phyloP scores from a whole-genome alignment of 2,329 filamentous ascomycete genomes.

The Arthrobotrys sinensis region DNA sequence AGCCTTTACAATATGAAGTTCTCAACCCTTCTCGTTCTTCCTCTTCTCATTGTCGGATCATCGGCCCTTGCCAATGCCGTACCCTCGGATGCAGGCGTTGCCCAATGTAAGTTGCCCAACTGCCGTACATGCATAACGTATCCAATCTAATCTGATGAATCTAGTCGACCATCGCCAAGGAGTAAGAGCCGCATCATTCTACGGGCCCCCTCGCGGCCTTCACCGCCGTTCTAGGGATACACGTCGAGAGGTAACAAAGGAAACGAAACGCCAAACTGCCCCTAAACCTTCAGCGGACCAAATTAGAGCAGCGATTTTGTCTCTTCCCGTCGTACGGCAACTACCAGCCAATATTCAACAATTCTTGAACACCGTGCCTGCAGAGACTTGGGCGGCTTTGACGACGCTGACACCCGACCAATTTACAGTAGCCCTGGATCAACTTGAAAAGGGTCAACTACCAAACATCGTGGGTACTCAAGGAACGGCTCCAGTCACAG shows the following conservation, averaged over 20 bases:
- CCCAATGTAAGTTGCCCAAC: slow-evolving; percentile 4
- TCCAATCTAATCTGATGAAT: slow-evolving; percentile 3
- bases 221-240: neutral
- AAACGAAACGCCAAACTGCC: slow-evolving; percentile 7
- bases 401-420: slow-evolving; percentile 10
- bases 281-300: slow-evolving; percentile 6
- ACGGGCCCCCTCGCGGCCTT: neutral
- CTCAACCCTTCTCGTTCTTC: neutral
- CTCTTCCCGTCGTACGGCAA: neutral
- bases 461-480: neutral
- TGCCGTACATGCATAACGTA: neutral
- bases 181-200: slow-evolving; percentile 15
- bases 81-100: neutral
- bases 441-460: slow-evolving; percentile 8
- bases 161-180: slow-evolving; percentile 18
- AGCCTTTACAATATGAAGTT: neutral
- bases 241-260: slow-evolving; percentile 4
- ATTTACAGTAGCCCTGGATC: slow-evolving; percentile 6
- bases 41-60: slow-evolving; percentile 2
- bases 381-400: slow-evolving; percentile 6
- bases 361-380: neutral
- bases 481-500: neutral
- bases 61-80: neutral
- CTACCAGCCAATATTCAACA: neutral
- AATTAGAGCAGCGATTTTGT: slow-evolving; percentile 12